These are phyloP conservation scores for Amanita muscaria DNA, from an alignment of 768 basidiomycete species.

Conservation along the genomic window DNA sequence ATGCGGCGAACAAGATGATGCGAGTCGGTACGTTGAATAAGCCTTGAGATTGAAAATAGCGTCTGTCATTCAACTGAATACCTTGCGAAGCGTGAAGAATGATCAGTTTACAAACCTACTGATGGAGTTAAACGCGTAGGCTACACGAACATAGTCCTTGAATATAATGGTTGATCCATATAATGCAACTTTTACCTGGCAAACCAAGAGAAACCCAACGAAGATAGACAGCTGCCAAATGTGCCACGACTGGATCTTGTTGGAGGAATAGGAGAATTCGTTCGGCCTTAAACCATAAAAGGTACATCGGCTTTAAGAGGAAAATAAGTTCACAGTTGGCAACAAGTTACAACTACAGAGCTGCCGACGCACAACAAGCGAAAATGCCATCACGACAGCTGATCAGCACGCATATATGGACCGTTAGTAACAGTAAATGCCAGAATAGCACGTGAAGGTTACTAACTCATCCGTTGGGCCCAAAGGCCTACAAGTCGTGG, in stretches of 20 bases:
- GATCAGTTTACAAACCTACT: slow-evolving; percentile 71
- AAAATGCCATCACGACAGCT: slow-evolving; percentile 55
- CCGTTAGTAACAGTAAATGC: neutral
- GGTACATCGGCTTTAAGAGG: slow-evolving; percentile 36
- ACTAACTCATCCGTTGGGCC: slow-evolving; percentile 80
- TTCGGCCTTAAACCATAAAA: slow-evolving; percentile 83
- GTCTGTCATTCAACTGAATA: too few species aligned
- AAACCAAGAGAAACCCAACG: slow-evolving; percentile 70
- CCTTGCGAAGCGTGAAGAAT: too few species aligned
- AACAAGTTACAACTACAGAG: slow-evolving; percentile 7
- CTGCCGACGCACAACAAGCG: slow-evolving; percentile 46
- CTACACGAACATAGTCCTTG: slow-evolving; percentile 16
- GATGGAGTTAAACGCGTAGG: slow-evolving; percentile 44
- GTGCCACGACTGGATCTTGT: too few species aligned
- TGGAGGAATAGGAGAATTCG: too few species aligned
- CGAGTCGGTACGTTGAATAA: slow-evolving; percentile 80
- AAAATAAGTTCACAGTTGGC: slow-evolving; percentile 23
- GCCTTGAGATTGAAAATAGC: too few species aligned
- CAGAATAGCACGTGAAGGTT: too few species aligned
- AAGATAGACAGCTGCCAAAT: too few species aligned
- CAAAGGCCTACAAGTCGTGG: slow-evolving; percentile 85
- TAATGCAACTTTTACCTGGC: slow-evolving; percentile 40
- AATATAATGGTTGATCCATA: slow-evolving; percentile 8
- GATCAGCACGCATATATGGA: slow-evolving; percentile 4
- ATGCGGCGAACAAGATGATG: too few species aligned